Evolutionary conservation across 768 basidiomycete species (phyloP).

Genomic region (Lactarius vividus): DNA sequence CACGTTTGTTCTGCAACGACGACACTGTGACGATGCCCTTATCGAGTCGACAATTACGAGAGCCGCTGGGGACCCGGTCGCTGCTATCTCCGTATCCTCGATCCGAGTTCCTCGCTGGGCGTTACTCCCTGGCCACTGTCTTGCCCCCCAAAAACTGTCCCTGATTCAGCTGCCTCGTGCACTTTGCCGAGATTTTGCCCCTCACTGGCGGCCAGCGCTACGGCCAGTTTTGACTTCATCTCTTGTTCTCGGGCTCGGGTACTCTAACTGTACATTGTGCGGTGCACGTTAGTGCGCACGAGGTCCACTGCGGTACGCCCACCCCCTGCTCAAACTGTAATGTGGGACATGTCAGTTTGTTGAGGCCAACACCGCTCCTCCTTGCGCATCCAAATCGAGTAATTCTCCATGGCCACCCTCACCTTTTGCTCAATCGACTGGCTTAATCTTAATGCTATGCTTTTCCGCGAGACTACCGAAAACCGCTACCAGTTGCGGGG

Average conservation of each 20-base stretch:
- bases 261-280: not conserved
- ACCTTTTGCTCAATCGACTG: not conserved
- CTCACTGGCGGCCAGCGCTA: not conserved
- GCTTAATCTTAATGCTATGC: slow-evolving; percentile 12
- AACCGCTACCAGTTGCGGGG: not conserved
- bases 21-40: not conserved
- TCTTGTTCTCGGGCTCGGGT: not conserved
- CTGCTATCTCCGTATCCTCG: slow-evolving; percentile 6
- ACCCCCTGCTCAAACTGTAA: not conserved
- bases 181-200: not conserved
- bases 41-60: slow-evolving; percentile 2
- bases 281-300: not conserved
- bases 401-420: not conserved
- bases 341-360: not conserved
- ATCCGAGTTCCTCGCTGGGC: not conserved
- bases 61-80: slow-evolving; percentile 8
- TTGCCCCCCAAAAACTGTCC: not conserved
- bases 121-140: not conserved
- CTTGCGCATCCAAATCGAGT: not conserved
- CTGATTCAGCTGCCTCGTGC: not conserved
- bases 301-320: not conserved
- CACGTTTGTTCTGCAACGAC: not conserved
- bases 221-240: not conserved
- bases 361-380: not conserved
- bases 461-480: slow-evolving; percentile 9